Evolutionary conservation across 192 early-diverging fungal species (phyloP), one percentile per base, ranked within the genome.

Genomic region (Helicostylum pulchrum): DNA sequence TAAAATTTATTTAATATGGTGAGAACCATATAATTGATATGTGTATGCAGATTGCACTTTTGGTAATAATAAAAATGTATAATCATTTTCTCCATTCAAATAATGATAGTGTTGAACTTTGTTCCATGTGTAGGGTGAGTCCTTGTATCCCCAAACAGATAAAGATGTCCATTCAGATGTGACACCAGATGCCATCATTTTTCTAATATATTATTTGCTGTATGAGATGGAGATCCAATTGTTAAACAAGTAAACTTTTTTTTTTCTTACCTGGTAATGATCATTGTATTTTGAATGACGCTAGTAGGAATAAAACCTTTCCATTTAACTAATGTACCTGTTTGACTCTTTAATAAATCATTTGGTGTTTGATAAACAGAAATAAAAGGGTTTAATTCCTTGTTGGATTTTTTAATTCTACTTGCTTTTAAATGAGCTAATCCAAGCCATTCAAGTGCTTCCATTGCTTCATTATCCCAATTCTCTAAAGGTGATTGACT

Each of bases 61-160:
- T 21, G 62, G 62, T 46, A 69, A 50, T 19, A 70, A 54, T 19
- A 70, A 49, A n/a, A 70, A 43, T 17, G 68, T 70, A 30, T 64
- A 70, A 53, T 70, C 68, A 36, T 70, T 70, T 53, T 70, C 68
- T 26, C 68, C 68, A 31, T 49, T 63, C 2, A 64, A 36, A 32
- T 64, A 64, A 8, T 39, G 45, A 21, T 64, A 57, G 7, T 70
- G 68, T 44, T 64, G 54, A 9, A 43, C 47, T 9, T 58, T 44
- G 39, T 62, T n/a, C 68, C 68, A 70, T 8, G 61, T 56, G 9
- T 64, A 51, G 1, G 68, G 68, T 20, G 68, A 70, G 21, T 70
- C 62, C 14, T 42, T 53, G 14, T 53, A 70, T 4, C 68, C 68
- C 68, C 68, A 70, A 0, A 64, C 68, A 7, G 54, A 59, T 12